phyloP scores from a whole-genome alignment of 140 eudicot species.

The Bidens hawaiensis region DNA sequence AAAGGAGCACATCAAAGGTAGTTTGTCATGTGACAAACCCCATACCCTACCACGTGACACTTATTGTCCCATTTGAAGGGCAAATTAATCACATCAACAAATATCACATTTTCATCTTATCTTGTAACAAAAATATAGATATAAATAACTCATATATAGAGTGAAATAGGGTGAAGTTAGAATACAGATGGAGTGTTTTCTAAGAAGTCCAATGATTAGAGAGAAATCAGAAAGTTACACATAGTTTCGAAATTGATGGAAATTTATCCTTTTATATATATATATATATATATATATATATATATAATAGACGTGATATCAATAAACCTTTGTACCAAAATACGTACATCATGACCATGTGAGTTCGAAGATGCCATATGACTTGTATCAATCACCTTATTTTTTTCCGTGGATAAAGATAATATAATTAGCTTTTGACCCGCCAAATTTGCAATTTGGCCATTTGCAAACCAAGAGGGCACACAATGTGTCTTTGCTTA shows the following conservation, averaged over 20 bases:
- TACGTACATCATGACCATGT: not conserved
- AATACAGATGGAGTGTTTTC: too few species aligned
- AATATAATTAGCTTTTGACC: too few species aligned
- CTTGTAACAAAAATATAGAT: not conserved
- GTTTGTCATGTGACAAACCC: conserved; percentile 2
- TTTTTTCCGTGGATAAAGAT: too few species aligned
- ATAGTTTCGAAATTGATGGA: not conserved
- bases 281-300: too few species aligned
- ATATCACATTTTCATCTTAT: conserved; percentile 15
- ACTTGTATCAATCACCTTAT: not conserved
- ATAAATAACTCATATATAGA: not conserved
- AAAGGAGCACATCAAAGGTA: conserved; percentile 16
- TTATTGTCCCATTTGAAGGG: conserved; percentile 23
- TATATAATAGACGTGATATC: not conserved
- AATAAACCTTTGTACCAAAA: not conserved
- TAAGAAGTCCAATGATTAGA: not conserved
- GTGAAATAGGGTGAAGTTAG: too few species aligned
- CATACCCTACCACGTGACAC: conserved; percentile 26
- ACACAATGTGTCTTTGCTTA: too few species aligned
- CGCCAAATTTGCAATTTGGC: conserved; percentile 1
- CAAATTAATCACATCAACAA: conserved; percentile 15
- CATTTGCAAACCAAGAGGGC: too few species aligned
- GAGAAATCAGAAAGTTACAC: not conserved
- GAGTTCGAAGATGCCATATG: not conserved
- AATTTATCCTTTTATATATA: not conserved